These are phyloP conservation scores for Fusarium veterinarium DNA, from an alignment of 2,329 filamentous ascomycete genomes.

Conservation along the genomic window DNA sequence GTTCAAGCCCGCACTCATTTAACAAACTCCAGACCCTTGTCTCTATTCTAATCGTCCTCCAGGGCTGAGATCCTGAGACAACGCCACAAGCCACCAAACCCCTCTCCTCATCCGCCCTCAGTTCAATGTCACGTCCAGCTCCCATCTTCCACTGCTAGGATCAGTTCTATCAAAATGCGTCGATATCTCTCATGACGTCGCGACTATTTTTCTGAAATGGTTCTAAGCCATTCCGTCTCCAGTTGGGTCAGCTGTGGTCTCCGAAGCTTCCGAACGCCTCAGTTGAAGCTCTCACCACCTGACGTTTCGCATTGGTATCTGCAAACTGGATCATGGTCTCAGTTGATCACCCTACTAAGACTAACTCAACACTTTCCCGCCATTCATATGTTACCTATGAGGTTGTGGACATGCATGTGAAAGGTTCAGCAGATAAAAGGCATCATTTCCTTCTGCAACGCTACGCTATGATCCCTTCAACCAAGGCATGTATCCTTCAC, in stretches of 20 bases:
- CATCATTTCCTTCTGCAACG: slow-evolving; percentile 1
- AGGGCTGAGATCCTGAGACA: slow-evolving; percentile 35
- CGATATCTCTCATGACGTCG: neutral
- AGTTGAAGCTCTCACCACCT: neutral
- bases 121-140: neutral
- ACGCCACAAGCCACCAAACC: slow-evolving; percentile 24
- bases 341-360: neutral
- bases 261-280: slow-evolving; percentile 6
- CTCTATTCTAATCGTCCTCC: neutral
- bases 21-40: slow-evolving; percentile 2
- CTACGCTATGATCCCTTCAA: neutral
- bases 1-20: neutral
- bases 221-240: neutral
- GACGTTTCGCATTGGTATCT: neutral
- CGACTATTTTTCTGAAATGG: neutral
- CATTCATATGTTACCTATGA: neutral
- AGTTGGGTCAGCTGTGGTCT: neutral
- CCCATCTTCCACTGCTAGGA: neutral
- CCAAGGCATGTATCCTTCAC: neutral
- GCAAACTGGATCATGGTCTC: slow-evolving; percentile 18
- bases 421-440: neutral
- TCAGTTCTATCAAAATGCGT: neutral
- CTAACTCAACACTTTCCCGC: slow-evolving; percentile 12
- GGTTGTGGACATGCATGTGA: neutral
- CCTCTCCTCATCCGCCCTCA: slow-evolving; percentile 6